Evolutionary conservation across 2,329 filamentous ascomycete species (phyloP), one percentile per base, ranked within the genome.

Genomic region (Pestalotiopsis sp.): DNA sequence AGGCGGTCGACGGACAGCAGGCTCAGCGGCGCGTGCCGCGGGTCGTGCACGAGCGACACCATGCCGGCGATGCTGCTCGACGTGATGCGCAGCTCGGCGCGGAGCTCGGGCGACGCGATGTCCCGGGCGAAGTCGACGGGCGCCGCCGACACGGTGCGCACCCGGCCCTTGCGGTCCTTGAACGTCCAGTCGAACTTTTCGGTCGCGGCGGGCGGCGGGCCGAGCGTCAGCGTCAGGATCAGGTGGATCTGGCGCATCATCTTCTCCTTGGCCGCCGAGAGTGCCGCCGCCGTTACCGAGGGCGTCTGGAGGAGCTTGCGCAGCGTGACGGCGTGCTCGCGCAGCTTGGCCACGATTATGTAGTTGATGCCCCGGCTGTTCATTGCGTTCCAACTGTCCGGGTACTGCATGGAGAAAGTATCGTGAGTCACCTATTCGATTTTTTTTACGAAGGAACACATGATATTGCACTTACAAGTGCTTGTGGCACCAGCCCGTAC

Each of bases 401-500:
- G 94, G 76, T 96, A 97, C 2, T 58, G 22, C 9, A 4, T 22
- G 9, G 20, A 35, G 11, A 30, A 30, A 30, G 30, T 7, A 30
- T 30, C 6, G 6, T 30, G 30, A 17, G 20, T 13, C 20, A 17
- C 4, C 22, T 11, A 58, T n/a, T 13, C 7, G 20, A 58, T 26
- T 22, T 20, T 22, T 20, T 6, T 24, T n/a, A 17, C 20, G 30
- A 3, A 26, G 7, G 5, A 26, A 58, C 10, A 13, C 10, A 22
- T 10, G 13, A 58, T 30, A 4, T 58, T 17, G 10, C 2, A 30
- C 56, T 58, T 22, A 58, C 56, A 26, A 97, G 80, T 0, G 84
- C 81, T 77, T 97, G 92, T 3, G 94, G 94, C 0, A 96, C 91
- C n/a, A 97, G 86, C 35, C 94, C 94, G 75, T 97, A 97, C 81